Percentiles rank a stretch among this genome's conserved stretches.
Evolutionary conservation across 2,329 filamentous ascomycete genomes (phyloP).

Genomic region (Curvularia sp.): DNA sequence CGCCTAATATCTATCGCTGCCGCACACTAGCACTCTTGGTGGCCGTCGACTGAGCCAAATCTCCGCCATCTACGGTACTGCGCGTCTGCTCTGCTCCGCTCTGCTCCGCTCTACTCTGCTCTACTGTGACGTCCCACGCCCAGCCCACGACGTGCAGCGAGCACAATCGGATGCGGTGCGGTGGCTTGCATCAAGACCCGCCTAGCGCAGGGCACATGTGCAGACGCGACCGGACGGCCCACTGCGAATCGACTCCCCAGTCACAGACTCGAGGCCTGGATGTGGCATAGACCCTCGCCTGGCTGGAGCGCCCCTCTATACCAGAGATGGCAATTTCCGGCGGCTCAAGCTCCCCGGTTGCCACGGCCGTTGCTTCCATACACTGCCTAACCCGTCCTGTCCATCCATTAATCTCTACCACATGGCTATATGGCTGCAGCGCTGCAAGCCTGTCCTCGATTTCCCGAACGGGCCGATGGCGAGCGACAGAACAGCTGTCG

Average conservation of each 20-base stretch:
- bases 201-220: slow-evolving; percentile 32
- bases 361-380: slow-evolving; percentile 29
- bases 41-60: slow-evolving; percentile 4
- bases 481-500: not conserved
- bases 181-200: slow-evolving; percentile 34
- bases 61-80: not conserved
- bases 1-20: not conserved
- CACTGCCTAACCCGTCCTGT: slow-evolving; percentile 9
- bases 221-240: slow-evolving; percentile 17
- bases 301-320: slow-evolving; percentile 8
- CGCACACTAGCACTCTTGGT: slow-evolving; percentile 2
- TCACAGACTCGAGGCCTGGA: slow-evolving; percentile 20
- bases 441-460: slow-evolving; percentile 22
- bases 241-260: slow-evolving; percentile 17
- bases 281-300: slow-evolving; percentile 26
- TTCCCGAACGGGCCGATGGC: slow-evolving; percentile 12
- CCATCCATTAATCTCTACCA: slow-evolving; percentile 15
- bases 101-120: too few species aligned
- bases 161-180: slow-evolving; percentile 20
- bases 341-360: slow-evolving; percentile 36
- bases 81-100: too few species aligned
- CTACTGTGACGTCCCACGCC: slow-evolving; percentile 18
- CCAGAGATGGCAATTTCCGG: slow-evolving; percentile 17
- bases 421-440: slow-evolving; percentile 23
- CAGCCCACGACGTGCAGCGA: not conserved